Evolutionary conservation across 371 early-diverging fungal species (phyloP), one percentile per base, ranked within the genome.

Genomic region (Mucor irregularis): DNA sequence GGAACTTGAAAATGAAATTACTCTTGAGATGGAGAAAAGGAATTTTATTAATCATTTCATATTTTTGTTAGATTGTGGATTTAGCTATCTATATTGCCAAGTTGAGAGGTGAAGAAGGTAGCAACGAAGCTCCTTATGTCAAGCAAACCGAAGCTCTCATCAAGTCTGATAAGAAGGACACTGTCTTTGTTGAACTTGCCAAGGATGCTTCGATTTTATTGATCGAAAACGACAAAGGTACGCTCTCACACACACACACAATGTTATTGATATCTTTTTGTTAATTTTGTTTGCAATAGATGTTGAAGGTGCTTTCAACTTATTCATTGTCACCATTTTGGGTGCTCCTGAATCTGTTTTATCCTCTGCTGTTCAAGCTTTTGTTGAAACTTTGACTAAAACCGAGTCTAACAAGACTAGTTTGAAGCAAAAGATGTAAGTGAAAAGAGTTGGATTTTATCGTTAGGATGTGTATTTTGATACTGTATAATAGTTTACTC

Each of bases 401-500:
- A 74, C 74, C 31, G 70, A 72, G 48, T 66, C 71, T 49, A 76
- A 75, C 63, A 75, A 79, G 64, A 74, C 69, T 47, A 68, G 73
- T 61, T 67, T 76, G 46, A 86, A 83, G 65, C 77, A 88, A 60
- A 84, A 83, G 71, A 80, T 87, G 85, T 87, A 74, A 67, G 67
- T 29, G 35, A 49, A 17, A 26, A 26, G 22, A 22, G 60, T 10
- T n/a, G n/a, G n/a, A n/a, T n/a, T n/a, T n/a, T n/a, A n/a, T n/a
- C n/a, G n/a, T n/a, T n/a, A n/a, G n/a, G 25, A 50, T 39, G 29
- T 42, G 33, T 25, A n/a, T n/a, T n/a, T n/a, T n/a, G n/a, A n/a
- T n/a, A n/a, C n/a, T n/a, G n/a, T n/a, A n/a, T n/a, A 64, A 48
- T 63, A 93, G 91, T 35, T 83, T 94, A 39, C 85, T 88, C 56